Conservation (phyloP, 1,139 yeast species). For the Yamadazyma mexicana region DNA sequence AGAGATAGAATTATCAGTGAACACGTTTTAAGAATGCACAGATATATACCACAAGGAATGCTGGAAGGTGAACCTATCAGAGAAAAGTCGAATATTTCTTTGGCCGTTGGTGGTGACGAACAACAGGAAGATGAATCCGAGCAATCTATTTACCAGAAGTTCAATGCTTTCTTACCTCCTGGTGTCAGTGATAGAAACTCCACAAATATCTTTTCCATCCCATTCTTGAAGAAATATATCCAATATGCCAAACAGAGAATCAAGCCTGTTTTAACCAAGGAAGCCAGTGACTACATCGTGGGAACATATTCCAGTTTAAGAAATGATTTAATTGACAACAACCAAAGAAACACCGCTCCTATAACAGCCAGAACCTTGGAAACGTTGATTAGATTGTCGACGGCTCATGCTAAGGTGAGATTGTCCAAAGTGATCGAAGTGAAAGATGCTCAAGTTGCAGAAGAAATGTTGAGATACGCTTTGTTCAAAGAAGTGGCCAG, state of each 20-base stretch:
- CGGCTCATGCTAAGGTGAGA: slow-evolving; percentile 96
- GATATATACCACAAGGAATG: slow-evolving; percentile 85
- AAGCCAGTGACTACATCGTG: slow-evolving; percentile 82
- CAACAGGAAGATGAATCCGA: slow-evolving; percentile 52
- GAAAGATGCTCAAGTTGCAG: slow-evolving; percentile 85
- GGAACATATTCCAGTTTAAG: slow-evolving; percentile 77
- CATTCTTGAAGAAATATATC: slow-evolving; percentile 86
- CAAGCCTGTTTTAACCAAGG: slow-evolving; percentile 75
- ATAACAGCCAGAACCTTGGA: slow-evolving; percentile 98
- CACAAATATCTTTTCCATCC: slow-evolving; percentile 69
- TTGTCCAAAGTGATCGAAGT: slow-evolving; percentile 72
- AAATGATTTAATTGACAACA: slow-evolving; percentile 71
- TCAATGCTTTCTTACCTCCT: slow-evolving; percentile 78
- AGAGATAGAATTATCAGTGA: slow-evolving; percentile 88
- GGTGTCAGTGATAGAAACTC: slow-evolving; percentile 58
- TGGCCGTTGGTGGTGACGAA: slow-evolving; percentile 77
- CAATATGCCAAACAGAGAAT: slow-evolving; percentile 93
- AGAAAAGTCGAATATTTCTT: slow-evolving; percentile 65
- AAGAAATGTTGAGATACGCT: slow-evolving; percentile 80
- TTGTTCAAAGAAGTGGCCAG: slow-evolving; percentile 72
- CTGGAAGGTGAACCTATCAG: slow-evolving; percentile 94
- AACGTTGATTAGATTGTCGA: slow-evolving; percentile 89
- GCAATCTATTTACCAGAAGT: slow-evolving; percentile 74
- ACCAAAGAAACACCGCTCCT: slow-evolving; percentile 86
- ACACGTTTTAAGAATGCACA: slow-evolving; percentile 92